These are phyloP conservation scores for Carpinus fangiana DNA, from an alignment of 306 rosid genomes.

Conservation along the genomic window DNA sequence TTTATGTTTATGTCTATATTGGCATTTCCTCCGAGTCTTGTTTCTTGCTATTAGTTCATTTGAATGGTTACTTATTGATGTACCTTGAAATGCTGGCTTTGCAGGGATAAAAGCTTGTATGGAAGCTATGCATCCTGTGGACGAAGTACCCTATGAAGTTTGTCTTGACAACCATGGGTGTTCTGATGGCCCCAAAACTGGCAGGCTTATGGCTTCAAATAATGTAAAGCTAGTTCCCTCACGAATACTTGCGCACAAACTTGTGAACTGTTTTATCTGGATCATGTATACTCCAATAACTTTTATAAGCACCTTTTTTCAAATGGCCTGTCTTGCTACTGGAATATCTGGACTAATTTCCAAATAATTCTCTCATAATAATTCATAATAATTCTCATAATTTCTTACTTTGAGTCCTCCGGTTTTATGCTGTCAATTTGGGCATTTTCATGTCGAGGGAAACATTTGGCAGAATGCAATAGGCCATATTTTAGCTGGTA, in stretches of 20 bases:
- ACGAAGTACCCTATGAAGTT: slow-evolving; percentile 79
- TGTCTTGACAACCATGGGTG: slow-evolving; percentile 81
- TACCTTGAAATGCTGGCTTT: slow-evolving; percentile 26
- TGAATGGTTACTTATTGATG: neutral
- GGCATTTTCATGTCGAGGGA: neutral
- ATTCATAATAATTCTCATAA: no score
- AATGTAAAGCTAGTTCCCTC: slow-evolving; percentile 46
- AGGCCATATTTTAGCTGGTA: neutral
- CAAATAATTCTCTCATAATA: slow-evolving; percentile 14
- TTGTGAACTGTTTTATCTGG: slow-evolving; percentile 4
- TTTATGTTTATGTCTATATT: neutral
- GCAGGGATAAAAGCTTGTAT: slow-evolving; percentile 85
- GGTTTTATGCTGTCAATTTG: neutral
- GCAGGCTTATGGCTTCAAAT: slow-evolving; percentile 62
- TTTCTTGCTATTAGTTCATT: slow-evolving; percentile 7
- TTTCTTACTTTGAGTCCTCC: neutral
- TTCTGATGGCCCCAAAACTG: slow-evolving; percentile 75
- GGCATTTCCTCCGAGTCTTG: slow-evolving; percentile 3
- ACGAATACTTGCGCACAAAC: slow-evolving; percentile 24
- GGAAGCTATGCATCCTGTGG: slow-evolving; percentile 48
- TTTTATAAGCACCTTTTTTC: slow-evolving; percentile 5
- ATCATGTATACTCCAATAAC: slow-evolving; percentile 3
- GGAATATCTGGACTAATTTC: slow-evolving; percentile 16
- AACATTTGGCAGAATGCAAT: neutral
- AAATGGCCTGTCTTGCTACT: neutral